These are phyloP conservation scores for Talaromyces sp. DNA, from an alignment of 2,329 filamentous ascomycete genomes.

Conservation along the genomic window DNA sequence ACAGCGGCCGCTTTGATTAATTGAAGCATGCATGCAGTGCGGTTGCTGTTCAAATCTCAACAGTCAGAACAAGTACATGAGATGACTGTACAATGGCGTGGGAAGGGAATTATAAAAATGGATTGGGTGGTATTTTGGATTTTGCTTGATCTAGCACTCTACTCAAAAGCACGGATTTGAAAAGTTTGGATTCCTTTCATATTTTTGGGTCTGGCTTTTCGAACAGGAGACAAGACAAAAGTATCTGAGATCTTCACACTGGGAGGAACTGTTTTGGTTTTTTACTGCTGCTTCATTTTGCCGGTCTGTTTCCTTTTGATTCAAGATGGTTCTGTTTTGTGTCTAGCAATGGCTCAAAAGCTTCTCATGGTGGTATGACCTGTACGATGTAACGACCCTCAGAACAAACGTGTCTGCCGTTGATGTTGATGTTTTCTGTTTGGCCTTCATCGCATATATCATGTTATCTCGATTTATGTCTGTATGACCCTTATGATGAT, in stretches of 20 bases:
- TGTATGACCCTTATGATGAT: slow-evolving; percentile 20
- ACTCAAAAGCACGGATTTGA: slow-evolving; percentile 12
- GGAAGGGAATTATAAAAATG: not conserved
- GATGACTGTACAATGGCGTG: not conserved
- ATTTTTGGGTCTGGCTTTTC: slow-evolving; percentile 21
- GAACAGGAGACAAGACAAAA: slow-evolving; percentile 16
- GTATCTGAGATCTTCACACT: slow-evolving; percentile 13
- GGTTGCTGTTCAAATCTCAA: not conserved
- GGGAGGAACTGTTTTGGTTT: slow-evolving; percentile 23
- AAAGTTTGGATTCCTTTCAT: slow-evolving; percentile 17
- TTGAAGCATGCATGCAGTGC: slow-evolving; percentile 1
- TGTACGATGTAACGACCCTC: slow-evolving; percentile 37
- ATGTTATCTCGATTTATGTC: slow-evolving; percentile 16
- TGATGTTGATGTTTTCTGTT: slow-evolving; percentile 14
- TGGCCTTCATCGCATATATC: slow-evolving; percentile 14
- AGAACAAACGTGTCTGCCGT: slow-evolving; percentile 24
- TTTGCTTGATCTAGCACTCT: slow-evolving; percentile 7
- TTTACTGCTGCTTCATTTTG: slow-evolving; percentile 18
- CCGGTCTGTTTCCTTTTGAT: slow-evolving; percentile 2
- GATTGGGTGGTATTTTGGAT: slow-evolving; percentile 13
- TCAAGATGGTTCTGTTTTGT: slow-evolving; percentile 19
- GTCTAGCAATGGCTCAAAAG: slow-evolving; percentile 9
- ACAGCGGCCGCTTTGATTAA: slow-evolving; percentile 28
- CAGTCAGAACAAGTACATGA: not conserved
- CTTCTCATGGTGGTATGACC: slow-evolving; percentile 30